Percentiles rank a stretch among this genome's conserved stretches.
These are phyloP conservation scores for Lentithecium fluviatile DNA, from an alignment of 495 filamentous ascomycete species.

Conservation along the genomic window DNA sequence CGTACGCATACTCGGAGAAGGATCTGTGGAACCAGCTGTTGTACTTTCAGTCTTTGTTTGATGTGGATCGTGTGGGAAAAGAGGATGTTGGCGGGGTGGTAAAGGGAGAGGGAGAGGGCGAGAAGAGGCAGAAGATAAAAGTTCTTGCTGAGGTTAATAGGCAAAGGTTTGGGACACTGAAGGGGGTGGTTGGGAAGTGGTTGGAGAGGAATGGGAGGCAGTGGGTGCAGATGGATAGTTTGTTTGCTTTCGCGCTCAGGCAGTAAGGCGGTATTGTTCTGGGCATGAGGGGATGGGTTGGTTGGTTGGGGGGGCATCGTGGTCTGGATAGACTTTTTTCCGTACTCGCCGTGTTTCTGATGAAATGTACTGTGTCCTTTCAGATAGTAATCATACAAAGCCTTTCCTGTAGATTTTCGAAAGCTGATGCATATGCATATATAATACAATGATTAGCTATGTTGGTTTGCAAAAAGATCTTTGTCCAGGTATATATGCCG, in stretches of 20 bases:
- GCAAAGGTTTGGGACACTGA: constrained; percentile 69
- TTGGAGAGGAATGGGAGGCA: constrained; percentile 89
- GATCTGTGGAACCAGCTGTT: constrained; percentile 91
- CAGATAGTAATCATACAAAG: no score
- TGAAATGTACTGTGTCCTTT: no score
- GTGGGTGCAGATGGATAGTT: constrained; percentile 93
- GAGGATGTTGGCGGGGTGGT: constrained; percentile 47
- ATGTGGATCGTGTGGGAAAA: constrained; percentile 77
- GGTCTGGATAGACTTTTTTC: no score
- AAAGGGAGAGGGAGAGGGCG: constrained; percentile 40
- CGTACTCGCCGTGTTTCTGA: no score
- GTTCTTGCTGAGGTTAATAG: constrained; percentile 79
- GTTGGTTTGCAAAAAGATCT: no score
- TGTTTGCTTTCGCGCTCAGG: constrained; percentile 69
- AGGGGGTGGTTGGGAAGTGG: constrained; percentile 78
- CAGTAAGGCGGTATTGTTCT: background rate
- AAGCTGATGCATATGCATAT: background rate
- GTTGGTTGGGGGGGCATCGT: no score
- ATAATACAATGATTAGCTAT: background rate
- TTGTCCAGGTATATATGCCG: no score
- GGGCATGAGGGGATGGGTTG: background rate
- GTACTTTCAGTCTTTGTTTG: constrained; percentile 82
- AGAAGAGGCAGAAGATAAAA: constrained; percentile 56
- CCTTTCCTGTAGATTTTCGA: background rate
- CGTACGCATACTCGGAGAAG: constrained; percentile 83